Evolutionary conservation across 179 eudicot genomes (phyloP).

Genomic region (Carnegiea gigantea): DNA sequence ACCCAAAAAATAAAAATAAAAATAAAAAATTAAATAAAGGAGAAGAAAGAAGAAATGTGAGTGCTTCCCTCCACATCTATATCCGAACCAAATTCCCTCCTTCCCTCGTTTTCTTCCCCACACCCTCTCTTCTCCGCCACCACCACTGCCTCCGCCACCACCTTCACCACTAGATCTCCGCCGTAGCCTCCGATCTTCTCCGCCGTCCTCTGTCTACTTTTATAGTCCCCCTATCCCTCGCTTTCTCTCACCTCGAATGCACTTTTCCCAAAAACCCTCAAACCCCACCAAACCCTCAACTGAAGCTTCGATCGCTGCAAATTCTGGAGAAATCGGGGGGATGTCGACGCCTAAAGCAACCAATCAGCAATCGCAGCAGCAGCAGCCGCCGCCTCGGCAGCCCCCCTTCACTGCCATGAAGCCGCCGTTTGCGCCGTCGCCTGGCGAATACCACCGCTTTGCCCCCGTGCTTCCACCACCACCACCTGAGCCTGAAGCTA

Average conservation of each 20-base stretch:
- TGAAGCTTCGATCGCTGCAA: slow-evolving; percentile 19
- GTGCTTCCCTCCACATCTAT: slow-evolving; percentile 43
- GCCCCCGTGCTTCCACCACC: slow-evolving; percentile 16
- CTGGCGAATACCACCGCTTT: slow-evolving; percentile 64
- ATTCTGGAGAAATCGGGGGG: not conserved
- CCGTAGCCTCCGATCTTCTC: not conserved
- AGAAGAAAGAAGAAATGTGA: not conserved
- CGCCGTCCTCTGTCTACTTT: not conserved
- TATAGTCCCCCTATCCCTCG: not conserved
- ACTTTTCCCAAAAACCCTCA: not conserved
- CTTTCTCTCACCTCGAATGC: not conserved
- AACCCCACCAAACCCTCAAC: slow-evolving; percentile 17
- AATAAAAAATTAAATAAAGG: not conserved
- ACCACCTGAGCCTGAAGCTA: slow-evolving; percentile 36
- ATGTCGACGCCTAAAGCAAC: slow-evolving; percentile 30
- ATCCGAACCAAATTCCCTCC: slow-evolving; percentile 45
- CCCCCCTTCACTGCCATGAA: slow-evolving; percentile 54
- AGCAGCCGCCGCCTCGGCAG: slow-evolving; percentile 31
- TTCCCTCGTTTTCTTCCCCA: slow-evolving; percentile 13
- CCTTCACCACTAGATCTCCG: slow-evolving; percentile 4
- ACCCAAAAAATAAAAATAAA: not conserved
- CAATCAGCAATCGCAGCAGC: slow-evolving; percentile 24
- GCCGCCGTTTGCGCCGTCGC: slow-evolving; percentile 56
- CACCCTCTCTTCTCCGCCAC: not conserved
- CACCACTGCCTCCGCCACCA: not conserved